phyloP scores from a whole-genome alignment of 2,329 filamentous ascomycete genomes.

The Botryosphaeria dothidea region DNA sequence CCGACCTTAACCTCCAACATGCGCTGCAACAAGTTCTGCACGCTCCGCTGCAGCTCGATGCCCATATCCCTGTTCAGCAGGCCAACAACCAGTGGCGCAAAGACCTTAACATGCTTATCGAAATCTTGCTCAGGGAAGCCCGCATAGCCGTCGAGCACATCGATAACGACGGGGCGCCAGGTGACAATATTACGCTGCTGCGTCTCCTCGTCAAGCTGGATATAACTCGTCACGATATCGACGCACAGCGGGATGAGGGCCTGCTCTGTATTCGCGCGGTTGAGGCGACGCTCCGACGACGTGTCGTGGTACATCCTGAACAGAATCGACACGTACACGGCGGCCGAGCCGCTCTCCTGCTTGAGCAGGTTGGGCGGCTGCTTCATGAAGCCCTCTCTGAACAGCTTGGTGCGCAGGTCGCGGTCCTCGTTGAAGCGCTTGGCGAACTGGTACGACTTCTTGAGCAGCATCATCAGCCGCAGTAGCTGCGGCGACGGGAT shows the following conservation, averaged over 20 bases:
- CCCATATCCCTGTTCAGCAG: constrained; percentile 81
- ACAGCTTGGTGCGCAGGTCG: constrained; percentile 88
- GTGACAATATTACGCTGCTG: constrained; percentile 96
- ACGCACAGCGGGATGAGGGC: constrained; percentile 93
- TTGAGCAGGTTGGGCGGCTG: constrained; percentile 97
- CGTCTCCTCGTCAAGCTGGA: constrained; percentile 87
- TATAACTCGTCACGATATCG: constrained; percentile 87
- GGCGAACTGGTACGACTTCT: constrained; percentile 95
- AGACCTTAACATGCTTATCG: constrained; percentile 72
- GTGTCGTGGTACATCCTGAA: constrained; percentile 97
- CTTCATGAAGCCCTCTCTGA: constrained; percentile 99
- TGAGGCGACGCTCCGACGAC: constrained; percentile 76
- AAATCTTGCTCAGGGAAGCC: constrained; percentile 85
- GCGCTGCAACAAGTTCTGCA: constrained; percentile 75
- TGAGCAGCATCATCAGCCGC: constrained; percentile 88
- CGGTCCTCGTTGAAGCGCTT: constrained; percentile 98
- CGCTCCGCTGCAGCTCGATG: constrained; percentile 72
- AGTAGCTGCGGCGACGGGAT: constrained; percentile 90
- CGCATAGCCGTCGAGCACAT: constrained; percentile 90
- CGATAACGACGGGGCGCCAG: constrained; percentile 95
- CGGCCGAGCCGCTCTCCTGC: constrained; percentile 89
- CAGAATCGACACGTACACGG: constrained; percentile 93
- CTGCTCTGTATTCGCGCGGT: constrained; percentile 79
- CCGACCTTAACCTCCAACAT: constrained; percentile 65
- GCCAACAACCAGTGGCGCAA: constrained; percentile 85